Conservation (phyloP, 192 early-diverging fungal genomes). For the Rhizoclosmatium sp. region DNA sequence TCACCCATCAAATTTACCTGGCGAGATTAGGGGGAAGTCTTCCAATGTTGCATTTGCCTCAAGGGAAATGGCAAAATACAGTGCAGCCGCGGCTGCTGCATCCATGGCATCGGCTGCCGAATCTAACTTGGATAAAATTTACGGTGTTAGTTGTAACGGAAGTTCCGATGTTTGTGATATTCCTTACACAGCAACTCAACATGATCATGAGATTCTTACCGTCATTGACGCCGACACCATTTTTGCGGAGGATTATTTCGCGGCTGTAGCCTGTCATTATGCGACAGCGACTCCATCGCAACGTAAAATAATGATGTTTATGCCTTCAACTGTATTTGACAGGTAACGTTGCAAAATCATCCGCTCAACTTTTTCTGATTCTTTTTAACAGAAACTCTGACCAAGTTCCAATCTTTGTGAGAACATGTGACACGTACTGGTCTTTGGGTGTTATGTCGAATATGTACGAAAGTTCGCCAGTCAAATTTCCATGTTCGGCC, state of each 20-base stretch:
- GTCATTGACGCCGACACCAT: constrained; percentile 78
- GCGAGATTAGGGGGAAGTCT: constrained; percentile 78
- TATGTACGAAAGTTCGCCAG: constrained; percentile 66
- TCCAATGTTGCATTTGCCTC: constrained; percentile 76
- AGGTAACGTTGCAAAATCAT: constrained; percentile 8
- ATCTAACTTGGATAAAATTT: neutral
- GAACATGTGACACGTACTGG: constrained; percentile 79
- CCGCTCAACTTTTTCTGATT: neutral
- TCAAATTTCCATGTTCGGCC: constrained; percentile 79
- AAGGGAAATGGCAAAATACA: constrained; percentile 51
- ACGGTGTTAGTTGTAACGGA: constrained; percentile 1
- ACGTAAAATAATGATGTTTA: constrained; percentile 64
- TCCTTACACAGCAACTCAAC: constrained; percentile 39
- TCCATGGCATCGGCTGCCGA: constrained; percentile 15
- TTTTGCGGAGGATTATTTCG: constrained; percentile 77
- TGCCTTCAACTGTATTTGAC: constrained; percentile 64
- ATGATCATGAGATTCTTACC: constrained; percentile 71
- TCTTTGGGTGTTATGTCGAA: constrained; percentile 78
- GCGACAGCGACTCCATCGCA: constrained; percentile 50
- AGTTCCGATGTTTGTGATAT: neutral
- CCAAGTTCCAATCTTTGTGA: constrained; percentile 74
- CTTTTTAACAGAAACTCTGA: constrained; percentile 60
- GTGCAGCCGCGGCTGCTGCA: constrained; percentile 7
- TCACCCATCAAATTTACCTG: constrained; percentile 70
- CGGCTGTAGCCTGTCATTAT: constrained; percentile 60